Base-by-base conservation (phyloP, 2,329 filamentous ascomycete genomes). In the Biscogniauxia sp. region DNA sequence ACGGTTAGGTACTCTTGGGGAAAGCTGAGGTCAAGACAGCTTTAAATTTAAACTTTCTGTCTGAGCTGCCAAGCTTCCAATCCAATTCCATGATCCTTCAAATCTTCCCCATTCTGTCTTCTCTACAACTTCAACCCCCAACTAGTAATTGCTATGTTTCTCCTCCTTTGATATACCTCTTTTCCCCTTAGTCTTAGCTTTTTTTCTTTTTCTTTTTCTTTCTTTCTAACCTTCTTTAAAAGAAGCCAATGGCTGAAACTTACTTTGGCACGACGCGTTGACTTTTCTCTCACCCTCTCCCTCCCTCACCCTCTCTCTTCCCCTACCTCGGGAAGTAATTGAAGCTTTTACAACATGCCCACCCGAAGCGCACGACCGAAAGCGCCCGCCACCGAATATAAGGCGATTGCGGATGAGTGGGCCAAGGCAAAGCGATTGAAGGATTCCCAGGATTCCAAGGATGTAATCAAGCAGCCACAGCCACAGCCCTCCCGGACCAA, bases 371-470 rank as follows among this genome's bases (percentile, higher is more conserved):
- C 67, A 26, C 65, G 65, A 55, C 61, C 71, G 20, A 72, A 70
- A 53, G 54, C 69, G 17, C 59, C 72, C 28, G 55, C 69, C 5
- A 58, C 77, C 70, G 82, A 86, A 49, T 84, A 84, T 75, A 75
- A 83, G 67, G 73, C 78, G 60, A 83, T 86, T 62, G 78, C 81
- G 19, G 79, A 80, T 49, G 78, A 85, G 70, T 86, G 79, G 74
- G 82, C 79, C 26, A 79, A 78, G 52, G 83, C 83, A 37, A 83
- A 84, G 71, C 79, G 77, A 55, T 76, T 76, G 60, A 80, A 83
- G 64, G 78, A 80, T 59, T 68, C 72, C 8, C 73, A 80, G 57
- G 76, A 80, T 59, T 68, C 72, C 8, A 73, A 80, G 57, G 76
- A 80, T 61, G 76, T 77, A 5, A 20, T 58, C 23, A 72, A 65